Base-by-base conservation (phyloP, 208 protist genomes). In the Trypanosoma mega region DNA sequence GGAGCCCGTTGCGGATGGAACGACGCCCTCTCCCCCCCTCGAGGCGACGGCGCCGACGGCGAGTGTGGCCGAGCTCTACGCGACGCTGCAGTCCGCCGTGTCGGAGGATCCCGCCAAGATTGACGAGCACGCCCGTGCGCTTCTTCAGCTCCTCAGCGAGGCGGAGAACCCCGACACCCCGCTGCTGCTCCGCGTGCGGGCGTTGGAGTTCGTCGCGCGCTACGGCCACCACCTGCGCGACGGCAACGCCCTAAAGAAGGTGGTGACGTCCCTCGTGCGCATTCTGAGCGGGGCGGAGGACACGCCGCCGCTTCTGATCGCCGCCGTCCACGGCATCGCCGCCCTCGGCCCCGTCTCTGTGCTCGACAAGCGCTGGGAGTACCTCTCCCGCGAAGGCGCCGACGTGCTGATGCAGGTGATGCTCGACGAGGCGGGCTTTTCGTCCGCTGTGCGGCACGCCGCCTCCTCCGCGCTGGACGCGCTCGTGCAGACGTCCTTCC, bases 361-460 rank as follows among this genome's bases (percentile, higher is more conserved):
- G 65, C 63, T 88, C 27, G 82, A 93, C 60, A 91, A 92, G 60
- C 77, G 73, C 45, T 85, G 70, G 66, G 85, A 93, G 63, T 92
- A 87, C 61, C 73, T 96, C 2, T 77, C 86, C 0, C 84, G 90
- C 11, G 90, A 96, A 39, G 90, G 84, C 4, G 82, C 86, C 1
- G 90, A 96, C 65, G 75, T 96, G 18, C 67, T 96, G 11, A 89
- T 96, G 79, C 90, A 96, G 68, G 82, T 96, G 12, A 85, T 87
- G 68, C 44, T 93, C 26, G 86, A 92, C 64, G 66, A 78, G 39
- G 78, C 86, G n/a, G 83, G 80, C 8, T 96, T 96, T 65, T 58
- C 76, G 0, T 82, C 85, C 59, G 51, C 51, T 21, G 86, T 90
- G 54, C 81, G 86, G 0, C 62, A 74, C 33, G 74, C 82, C 18